A percentile compares a stretch with the other conserved stretches of the same genome.
Evolutionary conservation across 441 rosid species (phyloP).

Genomic region (Jatropha multifida): DNA sequence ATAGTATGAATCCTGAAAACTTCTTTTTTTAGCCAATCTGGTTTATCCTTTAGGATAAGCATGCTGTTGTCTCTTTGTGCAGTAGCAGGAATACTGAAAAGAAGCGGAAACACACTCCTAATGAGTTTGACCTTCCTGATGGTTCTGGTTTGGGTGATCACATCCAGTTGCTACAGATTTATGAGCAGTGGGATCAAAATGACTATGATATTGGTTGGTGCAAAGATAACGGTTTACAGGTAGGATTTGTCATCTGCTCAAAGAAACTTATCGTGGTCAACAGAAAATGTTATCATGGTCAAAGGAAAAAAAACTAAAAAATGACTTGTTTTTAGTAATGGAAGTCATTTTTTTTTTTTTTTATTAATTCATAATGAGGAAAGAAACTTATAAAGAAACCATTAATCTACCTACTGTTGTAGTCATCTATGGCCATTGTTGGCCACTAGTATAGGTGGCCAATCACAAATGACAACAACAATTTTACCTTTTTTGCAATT

Average conservation of each 20-base stretch:
- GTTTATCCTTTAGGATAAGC: not conserved
- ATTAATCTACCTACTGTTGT: not conserved
- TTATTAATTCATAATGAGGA: not conserved
- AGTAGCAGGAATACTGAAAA: conserved; percentile 64
- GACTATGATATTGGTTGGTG: conserved; percentile 79
- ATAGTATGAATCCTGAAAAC: not conserved
- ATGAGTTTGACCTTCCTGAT: conserved; percentile 66
- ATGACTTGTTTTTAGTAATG: not conserved
- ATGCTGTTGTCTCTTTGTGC: conserved; percentile 13
- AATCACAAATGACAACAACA: not conserved
- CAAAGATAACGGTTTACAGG: conserved; percentile 80
- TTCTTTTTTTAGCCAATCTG: not conserved
- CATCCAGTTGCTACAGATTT: conserved; percentile 88
- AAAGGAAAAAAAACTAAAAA: not conserved
- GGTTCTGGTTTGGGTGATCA: conserved; percentile 97
- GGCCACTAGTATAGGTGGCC: not conserved
- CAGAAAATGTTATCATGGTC: not conserved
- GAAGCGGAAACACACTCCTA: conserved; percentile 70
- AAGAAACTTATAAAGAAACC: not conserved
- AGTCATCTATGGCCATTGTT: not conserved
- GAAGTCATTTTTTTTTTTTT: not conserved
- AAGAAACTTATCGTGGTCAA: not conserved
- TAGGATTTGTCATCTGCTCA: conserved; percentile 27
- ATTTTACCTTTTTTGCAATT: not conserved
- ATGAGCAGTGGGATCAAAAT: conserved; percentile 69